phyloP scores from a whole-genome alignment of 352 stramenopile species.

The Globisporangium paddicum region DNA sequence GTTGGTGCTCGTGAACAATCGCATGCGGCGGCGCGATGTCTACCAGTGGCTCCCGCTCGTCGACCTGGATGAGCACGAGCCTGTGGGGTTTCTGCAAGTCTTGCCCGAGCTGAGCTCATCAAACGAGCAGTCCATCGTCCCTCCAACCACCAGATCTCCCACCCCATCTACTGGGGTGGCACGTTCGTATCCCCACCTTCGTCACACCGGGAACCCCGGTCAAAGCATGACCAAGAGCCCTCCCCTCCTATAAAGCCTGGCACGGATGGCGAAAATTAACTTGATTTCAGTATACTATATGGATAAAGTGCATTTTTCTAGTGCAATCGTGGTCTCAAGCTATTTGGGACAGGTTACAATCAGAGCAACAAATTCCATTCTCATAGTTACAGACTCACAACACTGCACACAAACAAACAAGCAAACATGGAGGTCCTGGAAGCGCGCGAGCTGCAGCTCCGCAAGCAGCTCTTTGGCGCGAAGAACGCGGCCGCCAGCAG shows the following conservation, averaged over 20 bases:
- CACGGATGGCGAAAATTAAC: too few relatives aligned
- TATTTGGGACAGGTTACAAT: too few relatives aligned
- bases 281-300: too few relatives aligned
- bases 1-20: background rate
- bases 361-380: too few relatives aligned
- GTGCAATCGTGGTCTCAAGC: too few relatives aligned
- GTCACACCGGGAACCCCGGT: background rate
- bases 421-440: slow-evolving; percentile 56
- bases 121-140: background rate
- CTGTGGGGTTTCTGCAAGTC: background rate
- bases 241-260: too few relatives aligned
- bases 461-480: slow-evolving; percentile 23
- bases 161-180: background rate
- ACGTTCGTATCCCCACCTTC: background rate
- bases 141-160: background rate
- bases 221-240: background rate
- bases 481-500: background rate
- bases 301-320: too few relatives aligned
- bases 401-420: background rate
- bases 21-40: background rate
- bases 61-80: background rate
- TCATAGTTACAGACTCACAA: too few relatives aligned
- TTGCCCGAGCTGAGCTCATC: background rate
- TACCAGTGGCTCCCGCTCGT: background rate
- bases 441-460: slow-evolving; percentile 37